phyloP scores from a whole-genome alignment of 257 asterid genomes.

The Penstemon davidsonii region DNA sequence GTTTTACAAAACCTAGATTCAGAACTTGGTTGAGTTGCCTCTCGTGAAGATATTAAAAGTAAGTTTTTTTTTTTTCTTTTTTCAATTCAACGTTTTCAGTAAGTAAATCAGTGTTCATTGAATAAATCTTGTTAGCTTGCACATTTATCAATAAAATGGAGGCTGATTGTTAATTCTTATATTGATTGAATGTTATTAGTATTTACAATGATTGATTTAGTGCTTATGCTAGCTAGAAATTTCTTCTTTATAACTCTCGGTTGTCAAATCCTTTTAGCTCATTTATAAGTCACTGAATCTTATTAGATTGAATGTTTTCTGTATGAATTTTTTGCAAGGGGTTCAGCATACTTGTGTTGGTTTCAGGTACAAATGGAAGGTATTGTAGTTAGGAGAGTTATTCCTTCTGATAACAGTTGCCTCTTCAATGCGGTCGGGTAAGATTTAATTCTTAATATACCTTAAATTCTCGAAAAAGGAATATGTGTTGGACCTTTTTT shows the following conservation, averaged over 20 bases:
- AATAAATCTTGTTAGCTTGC: not conserved
- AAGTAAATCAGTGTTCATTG: not conserved
- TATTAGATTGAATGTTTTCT: not conserved
- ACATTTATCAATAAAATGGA: slow-evolving; percentile 14
- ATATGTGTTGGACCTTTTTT: not conserved
- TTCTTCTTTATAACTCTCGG: slow-evolving; percentile 10
- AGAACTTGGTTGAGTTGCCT: slow-evolving; percentile 18
- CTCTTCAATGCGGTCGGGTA: slow-evolving; percentile 99
- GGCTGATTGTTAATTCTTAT: slow-evolving; percentile 5
- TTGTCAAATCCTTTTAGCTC: not conserved
- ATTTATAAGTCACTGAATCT: not conserved
- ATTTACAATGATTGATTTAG: slow-evolving; percentile 1
- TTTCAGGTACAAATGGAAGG: slow-evolving; percentile 68
- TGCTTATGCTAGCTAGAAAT: slow-evolving; percentile 7
- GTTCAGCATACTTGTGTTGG: slow-evolving; percentile 11
- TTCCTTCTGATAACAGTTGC: slow-evolving; percentile 95
- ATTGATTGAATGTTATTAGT: not conserved
- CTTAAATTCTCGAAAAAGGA: slow-evolving; percentile 7
- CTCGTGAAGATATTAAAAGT: slow-evolving; percentile 25
- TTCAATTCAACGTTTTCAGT: slow-evolving; percentile 3
- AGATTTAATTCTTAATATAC: slow-evolving; percentile 22
- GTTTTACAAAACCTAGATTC: slow-evolving; percentile 30
- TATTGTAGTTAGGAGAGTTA: slow-evolving; percentile 74
- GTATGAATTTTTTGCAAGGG: slow-evolving; percentile 3
- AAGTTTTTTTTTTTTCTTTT: not conserved